A percentile compares a stretch with the other conserved stretches of the same genome.
Conservation (phyloP, 176 grass and related monocot species). For the barley (Hordeum vulgare) region DNA sequence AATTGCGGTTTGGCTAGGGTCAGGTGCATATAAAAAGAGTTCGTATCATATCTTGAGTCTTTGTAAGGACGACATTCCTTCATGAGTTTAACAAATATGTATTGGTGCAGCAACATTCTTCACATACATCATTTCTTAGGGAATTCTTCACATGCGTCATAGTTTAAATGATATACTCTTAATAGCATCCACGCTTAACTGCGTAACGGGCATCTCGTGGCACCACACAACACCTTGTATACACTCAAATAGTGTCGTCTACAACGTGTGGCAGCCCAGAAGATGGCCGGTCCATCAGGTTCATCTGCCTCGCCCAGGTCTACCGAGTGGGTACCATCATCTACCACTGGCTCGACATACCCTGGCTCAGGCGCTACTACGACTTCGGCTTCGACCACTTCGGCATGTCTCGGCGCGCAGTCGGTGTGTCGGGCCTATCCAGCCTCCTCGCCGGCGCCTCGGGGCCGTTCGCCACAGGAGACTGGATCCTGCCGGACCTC, state of each 20-base stretch:
- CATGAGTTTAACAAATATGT: no score
- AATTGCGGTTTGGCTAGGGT: no score
- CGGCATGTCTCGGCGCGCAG: slow-evolving; percentile 29
- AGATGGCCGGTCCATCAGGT: slow-evolving; percentile 37
- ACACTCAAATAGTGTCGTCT: neutral
- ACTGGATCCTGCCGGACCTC: slow-evolving; percentile 78
- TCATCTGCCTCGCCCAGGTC: slow-evolving; percentile 47
- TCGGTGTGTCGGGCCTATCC: neutral
- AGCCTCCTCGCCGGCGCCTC: neutral
- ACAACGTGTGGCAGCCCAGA: neutral
- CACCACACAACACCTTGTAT: neutral
- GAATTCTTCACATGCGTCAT: no score
- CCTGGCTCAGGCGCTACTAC: slow-evolving; percentile 67
- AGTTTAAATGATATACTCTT: no score
- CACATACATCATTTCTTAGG: no score
- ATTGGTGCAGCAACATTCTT: no score
- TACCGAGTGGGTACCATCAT: slow-evolving; percentile 40
- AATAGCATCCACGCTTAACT: no score
- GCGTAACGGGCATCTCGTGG: no score
- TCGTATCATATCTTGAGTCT: no score
- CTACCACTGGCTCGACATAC: slow-evolving; percentile 69
- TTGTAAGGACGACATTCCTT: no score
- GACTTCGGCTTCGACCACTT: slow-evolving; percentile 81
- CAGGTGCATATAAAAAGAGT: no score
- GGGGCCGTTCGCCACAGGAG: slow-evolving; percentile 61